phyloP scores from a whole-genome alignment of 2,329 filamentous ascomycete species.

The Incumbomyces delicatus region DNA sequence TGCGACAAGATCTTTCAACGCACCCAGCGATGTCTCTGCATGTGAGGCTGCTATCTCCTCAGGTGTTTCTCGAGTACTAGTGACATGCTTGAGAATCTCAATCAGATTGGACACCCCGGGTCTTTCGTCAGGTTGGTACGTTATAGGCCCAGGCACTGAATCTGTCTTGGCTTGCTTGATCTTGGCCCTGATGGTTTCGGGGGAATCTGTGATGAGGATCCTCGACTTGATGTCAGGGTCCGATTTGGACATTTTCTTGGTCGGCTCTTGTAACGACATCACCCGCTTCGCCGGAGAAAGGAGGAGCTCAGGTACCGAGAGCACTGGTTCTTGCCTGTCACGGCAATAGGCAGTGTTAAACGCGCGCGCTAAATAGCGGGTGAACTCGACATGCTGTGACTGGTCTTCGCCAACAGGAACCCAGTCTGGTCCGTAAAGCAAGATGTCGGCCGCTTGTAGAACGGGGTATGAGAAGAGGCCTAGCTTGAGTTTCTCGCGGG shows the following conservation, averaged over 20 bases:
- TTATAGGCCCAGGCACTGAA: constrained; percentile 48
- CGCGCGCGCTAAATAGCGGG: constrained; percentile 71
- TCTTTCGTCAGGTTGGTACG: constrained; percentile 58
- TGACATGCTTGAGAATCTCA: constrained; percentile 65
- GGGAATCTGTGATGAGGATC: constrained; percentile 69
- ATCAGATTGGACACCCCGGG: constrained; percentile 85
- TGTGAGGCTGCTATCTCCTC: constrained; percentile 40
- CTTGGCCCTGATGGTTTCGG: constrained; percentile 56
- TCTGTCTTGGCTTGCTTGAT: constrained; percentile 70
- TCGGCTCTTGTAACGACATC: constrained; percentile 76
- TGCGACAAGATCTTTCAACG: constrained; percentile 56
- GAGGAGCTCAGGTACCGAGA: constrained; percentile 60
- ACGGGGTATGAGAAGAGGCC: constrained; percentile 95
- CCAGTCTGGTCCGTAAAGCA: constrained; percentile 60
- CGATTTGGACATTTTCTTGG: constrained; percentile 88
- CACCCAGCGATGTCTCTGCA: constrained; percentile 39
- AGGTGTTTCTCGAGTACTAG: constrained; percentile 30
- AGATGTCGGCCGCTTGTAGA: constrained; percentile 85
- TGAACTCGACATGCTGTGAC: constrained; percentile 85
- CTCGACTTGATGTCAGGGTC: constrained; percentile 60
- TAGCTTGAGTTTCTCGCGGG: constrained; percentile 56
- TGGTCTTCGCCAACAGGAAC: constrained; percentile 97
- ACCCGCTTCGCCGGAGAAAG: constrained; percentile 71
- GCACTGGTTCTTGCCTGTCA: constrained; percentile 26
- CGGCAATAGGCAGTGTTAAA: constrained; percentile 65